Evolutionary conservation across 1,284 basidiomycete species (phyloP).

Genomic region (Coriolopsis trogii): DNA sequence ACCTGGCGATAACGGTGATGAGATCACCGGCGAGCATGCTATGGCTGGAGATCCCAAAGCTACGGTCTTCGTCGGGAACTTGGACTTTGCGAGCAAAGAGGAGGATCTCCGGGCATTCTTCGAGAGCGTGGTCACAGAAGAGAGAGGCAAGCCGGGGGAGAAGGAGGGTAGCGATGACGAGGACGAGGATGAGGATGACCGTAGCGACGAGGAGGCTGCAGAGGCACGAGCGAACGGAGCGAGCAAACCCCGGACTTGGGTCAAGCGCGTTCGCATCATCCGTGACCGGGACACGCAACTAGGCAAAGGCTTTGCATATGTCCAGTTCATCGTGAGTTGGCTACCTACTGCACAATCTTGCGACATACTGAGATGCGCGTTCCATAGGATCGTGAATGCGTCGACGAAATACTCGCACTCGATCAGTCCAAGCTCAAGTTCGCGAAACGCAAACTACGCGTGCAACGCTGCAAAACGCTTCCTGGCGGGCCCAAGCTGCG

Average conservation of each 20-base stretch:
- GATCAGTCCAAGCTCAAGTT: constrained; percentile 80
- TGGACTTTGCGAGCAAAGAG: constrained; percentile 92
- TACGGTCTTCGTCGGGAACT: constrained; percentile 89
- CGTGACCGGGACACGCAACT: constrained; percentile 92
- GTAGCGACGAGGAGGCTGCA: constrained; percentile 28
- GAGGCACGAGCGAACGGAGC: constrained; percentile 25
- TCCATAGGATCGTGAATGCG: constrained; percentile 80
- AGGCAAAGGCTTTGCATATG: constrained; percentile 98
- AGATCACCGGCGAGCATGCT: constrained; percentile 1
- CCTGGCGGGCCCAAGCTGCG: constrained; percentile 38
- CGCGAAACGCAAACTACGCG: constrained; percentile 85
- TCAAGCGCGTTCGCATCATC: constrained; percentile 85
- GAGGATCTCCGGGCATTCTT: constrained; percentile 90
- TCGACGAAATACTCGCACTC: constrained; percentile 86
- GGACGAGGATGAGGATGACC: constrained; percentile 30
- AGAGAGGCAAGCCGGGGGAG: constrained; percentile 60
- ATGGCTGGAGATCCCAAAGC: constrained; percentile 69
- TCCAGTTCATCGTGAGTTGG: constrained; percentile 81
- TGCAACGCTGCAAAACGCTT: constrained; percentile 80
- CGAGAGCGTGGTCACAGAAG: constrained; percentile 75
- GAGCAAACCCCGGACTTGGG: constrained; percentile 57
- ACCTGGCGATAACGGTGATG: constrained; percentile 24
- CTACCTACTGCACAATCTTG: constrained; percentile 3
- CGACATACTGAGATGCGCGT: constrained; percentile 4
- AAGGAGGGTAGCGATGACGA: constrained; percentile 27